Percentiles rank a stretch among this genome's conserved stretches.
These are phyloP conservation scores for Avena sativa DNA, from an alignment of 176 grass and related monocot genomes.

Conservation along the genomic window DNA sequence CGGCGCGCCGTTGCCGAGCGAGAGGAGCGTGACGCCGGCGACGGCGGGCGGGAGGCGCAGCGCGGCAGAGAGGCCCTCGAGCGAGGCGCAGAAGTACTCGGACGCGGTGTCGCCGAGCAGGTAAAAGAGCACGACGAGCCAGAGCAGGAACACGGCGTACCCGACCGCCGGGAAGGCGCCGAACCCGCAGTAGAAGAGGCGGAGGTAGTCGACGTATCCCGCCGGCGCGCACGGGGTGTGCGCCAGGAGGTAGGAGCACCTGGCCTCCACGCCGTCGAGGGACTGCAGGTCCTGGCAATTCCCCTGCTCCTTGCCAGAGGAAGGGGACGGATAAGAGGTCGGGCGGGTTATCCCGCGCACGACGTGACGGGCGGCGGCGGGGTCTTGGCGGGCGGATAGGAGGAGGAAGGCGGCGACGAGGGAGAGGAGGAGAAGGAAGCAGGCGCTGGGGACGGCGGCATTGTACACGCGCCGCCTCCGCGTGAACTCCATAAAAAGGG, in stretches of 20 bases:
- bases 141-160: constrained; percentile 53
- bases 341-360: background rate
- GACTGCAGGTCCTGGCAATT: constrained; percentile 56
- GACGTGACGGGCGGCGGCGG: background rate
- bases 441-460: constrained; percentile 55
- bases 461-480: constrained; percentile 46
- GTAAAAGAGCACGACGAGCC: constrained; percentile 82
- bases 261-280: constrained; percentile 28
- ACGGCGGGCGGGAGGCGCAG: constrained; percentile 76
- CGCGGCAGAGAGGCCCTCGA: constrained; percentile 64
- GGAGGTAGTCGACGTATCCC: constrained; percentile 81
- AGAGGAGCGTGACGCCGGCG: constrained; percentile 88
- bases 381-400: background rate
- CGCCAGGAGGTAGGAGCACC: constrained; percentile 60
- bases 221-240: constrained; percentile 56
- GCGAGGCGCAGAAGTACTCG: constrained; percentile 84
- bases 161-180: constrained; percentile 35
- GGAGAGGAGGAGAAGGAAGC: constrained; percentile 51
- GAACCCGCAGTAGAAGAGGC: constrained; percentile 77
- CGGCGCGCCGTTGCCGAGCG: constrained; percentile 84
- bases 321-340: background rate
- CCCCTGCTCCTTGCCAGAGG: background rate
- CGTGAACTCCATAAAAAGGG: constrained; percentile 63
- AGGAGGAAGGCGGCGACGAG: constrained; percentile 28
- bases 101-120: constrained; percentile 85